A percentile compares a stretch with the other conserved stretches of the same genome.
phyloP scores from a whole-genome alignment of 768 basidiomycete species.

The Tricholoma sp. region DNA sequence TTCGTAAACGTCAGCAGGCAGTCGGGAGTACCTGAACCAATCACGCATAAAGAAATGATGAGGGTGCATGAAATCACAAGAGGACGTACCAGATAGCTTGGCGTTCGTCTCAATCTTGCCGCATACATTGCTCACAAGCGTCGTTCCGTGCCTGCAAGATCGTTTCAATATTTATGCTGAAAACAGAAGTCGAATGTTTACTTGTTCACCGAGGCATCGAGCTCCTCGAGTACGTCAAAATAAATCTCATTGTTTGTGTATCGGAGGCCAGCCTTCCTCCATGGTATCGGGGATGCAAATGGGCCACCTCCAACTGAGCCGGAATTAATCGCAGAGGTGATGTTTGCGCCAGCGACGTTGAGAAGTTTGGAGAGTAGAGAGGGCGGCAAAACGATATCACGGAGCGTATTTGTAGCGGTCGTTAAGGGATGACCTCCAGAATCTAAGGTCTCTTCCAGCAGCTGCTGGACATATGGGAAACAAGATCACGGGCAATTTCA shows the following conservation, averaged over 20 bases:
- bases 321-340: slow-evolving; percentile 41
- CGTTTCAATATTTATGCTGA: slow-evolving; percentile 2
- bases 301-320: slow-evolving; percentile 42
- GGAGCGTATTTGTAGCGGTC: slow-evolving; percentile 82
- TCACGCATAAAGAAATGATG: neutral
- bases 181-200: slow-evolving; percentile 25
- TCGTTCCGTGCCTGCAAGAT: slow-evolving; percentile 55
- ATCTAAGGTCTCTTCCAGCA: slow-evolving; percentile 94
- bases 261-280: slow-evolving; percentile 80
- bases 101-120: slow-evolving; percentile 77
- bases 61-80: neutral
- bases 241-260: slow-evolving; percentile 90
- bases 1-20: slow-evolving; percentile 73
- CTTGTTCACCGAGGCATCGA: slow-evolving; percentile 77
- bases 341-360: slow-evolving; percentile 46
- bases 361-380: slow-evolving; percentile 75
- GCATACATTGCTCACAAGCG: slow-evolving; percentile 62
- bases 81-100: slow-evolving; percentile 62
- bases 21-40: slow-evolving; percentile 75
- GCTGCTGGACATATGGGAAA: slow-evolving; percentile 34
- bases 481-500: neutral
- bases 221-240: slow-evolving; percentile 83
- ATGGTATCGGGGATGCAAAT: slow-evolving; percentile 89
- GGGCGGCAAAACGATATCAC: slow-evolving; percentile 91
- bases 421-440: slow-evolving; percentile 90